These are phyloP conservation scores for Cytospora leucostoma DNA, from an alignment of 2,329 filamentous ascomycete species.

Conservation along the genomic window DNA sequence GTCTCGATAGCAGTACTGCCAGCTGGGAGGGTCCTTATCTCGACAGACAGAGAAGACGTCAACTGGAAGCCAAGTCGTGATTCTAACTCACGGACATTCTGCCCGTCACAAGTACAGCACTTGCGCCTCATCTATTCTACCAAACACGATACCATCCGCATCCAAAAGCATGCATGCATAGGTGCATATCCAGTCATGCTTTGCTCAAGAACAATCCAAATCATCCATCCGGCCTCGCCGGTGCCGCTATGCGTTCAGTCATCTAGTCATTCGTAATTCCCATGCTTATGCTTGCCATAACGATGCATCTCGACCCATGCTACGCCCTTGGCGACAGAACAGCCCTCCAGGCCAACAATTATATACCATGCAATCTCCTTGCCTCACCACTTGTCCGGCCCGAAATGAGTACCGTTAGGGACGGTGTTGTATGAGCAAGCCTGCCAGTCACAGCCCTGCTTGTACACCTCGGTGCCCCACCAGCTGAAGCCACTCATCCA, in stretches of 20 bases:
- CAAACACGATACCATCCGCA: neutral
- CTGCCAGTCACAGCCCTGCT: constrained; percentile 81
- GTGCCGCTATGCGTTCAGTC: neutral
- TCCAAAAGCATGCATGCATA: neutral
- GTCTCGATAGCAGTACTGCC: no score
- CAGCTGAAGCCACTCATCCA: constrained; percentile 72
- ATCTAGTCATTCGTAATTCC: constrained; percentile 16
- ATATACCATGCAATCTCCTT: constrained; percentile 1
- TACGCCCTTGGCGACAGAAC: constrained; percentile 4
- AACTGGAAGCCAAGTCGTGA: neutral
- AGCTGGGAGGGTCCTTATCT: no score
- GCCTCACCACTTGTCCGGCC: constrained; percentile 59
- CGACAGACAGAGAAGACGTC: no score
- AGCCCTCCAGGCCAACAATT: neutral
- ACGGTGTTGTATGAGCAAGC: constrained; percentile 72
- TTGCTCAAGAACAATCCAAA: neutral
- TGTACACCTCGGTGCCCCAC: constrained; percentile 90
- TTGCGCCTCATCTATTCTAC: constrained; percentile 8
- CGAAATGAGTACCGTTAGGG: constrained; percentile 65
- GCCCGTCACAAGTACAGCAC: neutral
- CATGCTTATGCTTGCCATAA: constrained; percentile 2
- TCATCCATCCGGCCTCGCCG: neutral
- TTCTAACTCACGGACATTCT: constrained; percentile 9
- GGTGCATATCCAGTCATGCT: constrained; percentile 3
- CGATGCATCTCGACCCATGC: neutral